Conservation (phyloP, 208 protist genomes). For the Porcisia hertigi region DNA sequence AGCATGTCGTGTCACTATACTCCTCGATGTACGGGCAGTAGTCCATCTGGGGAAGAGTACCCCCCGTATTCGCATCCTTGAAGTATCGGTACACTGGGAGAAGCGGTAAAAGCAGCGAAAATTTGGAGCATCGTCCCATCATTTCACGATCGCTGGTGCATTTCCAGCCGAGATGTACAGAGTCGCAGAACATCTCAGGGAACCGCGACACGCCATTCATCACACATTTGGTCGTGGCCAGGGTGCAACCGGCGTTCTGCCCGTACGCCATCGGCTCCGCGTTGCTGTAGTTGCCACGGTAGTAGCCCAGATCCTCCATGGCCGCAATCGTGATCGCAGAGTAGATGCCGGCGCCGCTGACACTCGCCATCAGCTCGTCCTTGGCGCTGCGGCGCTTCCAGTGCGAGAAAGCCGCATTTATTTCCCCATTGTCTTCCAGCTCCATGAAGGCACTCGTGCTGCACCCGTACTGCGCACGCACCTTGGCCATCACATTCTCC, state of each 20-base stretch:
- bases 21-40: slow-evolving; percentile 40
- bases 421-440: slow-evolving; percentile 72
- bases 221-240: slow-evolving; percentile 41
- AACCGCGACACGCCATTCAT: slow-evolving; percentile 25
- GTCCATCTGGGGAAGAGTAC: slow-evolving; percentile 35
- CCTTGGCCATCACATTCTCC: slow-evolving; percentile 30
- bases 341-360: too few species aligned
- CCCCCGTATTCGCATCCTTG: slow-evolving; percentile 13
- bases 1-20: too few species aligned
- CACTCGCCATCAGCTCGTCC: too few species aligned
- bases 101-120: neutral
- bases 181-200: slow-evolving; percentile 50
- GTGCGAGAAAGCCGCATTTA: slow-evolving; percentile 60
- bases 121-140: slow-evolving; percentile 31
- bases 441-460: slow-evolving; percentile 46
- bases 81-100: slow-evolving; percentile 52
- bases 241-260: slow-evolving; percentile 48
- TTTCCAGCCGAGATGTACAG: neutral
- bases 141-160: slow-evolving; percentile 47
- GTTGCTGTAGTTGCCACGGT: slow-evolving; percentile 56
- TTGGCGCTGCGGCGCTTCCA: slow-evolving; percentile 90
- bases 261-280: slow-evolving; percentile 77
- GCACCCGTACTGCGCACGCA: slow-evolving; percentile 71
- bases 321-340: slow-evolving; percentile 75
- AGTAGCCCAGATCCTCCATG: slow-evolving; percentile 82